Conservation (phyloP, 192 early-diverging fungal species). For the Backusella luteola region DNA sequence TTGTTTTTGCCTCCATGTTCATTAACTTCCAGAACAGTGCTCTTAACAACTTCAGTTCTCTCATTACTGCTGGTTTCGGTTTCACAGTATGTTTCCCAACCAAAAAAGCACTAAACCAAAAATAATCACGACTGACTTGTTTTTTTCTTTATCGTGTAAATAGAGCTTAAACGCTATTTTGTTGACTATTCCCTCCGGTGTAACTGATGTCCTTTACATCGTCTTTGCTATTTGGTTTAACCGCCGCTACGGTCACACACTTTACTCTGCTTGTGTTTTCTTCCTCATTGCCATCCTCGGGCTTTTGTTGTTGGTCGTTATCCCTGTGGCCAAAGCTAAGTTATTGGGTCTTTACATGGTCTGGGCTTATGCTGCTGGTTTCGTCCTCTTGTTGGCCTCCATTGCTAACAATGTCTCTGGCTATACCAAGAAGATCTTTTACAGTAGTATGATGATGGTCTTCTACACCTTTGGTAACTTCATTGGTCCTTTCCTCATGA, state of each 20-base stretch:
- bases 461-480: slow-evolving; percentile 28
- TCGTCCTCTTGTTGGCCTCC: slow-evolving; percentile 9
- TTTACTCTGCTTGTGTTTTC: slow-evolving; percentile 6
- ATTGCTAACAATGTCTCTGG: slow-evolving; percentile 23
- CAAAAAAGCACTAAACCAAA: slow-evolving; percentile 1
- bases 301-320: slow-evolving; percentile 16
- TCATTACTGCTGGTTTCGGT: slow-evolving; percentile 18
- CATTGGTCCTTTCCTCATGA: slow-evolving; percentile 27
- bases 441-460: slow-evolving; percentile 7
- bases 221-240: slow-evolving; percentile 15
- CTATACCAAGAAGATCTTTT: slow-evolving; percentile 31
- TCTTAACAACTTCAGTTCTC: slow-evolving; percentile 2
- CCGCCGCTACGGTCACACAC: slow-evolving; percentile 15
- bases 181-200: slow-evolving; percentile 19
- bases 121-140: neutral
- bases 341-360: slow-evolving; percentile 16
- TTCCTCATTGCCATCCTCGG: slow-evolving; percentile 10
- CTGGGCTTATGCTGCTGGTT: slow-evolving; percentile 19
- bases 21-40: slow-evolving; percentile 21
- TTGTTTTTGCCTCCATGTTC: slow-evolving; percentile 8
- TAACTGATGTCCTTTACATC: slow-evolving; percentile 8
- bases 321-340: slow-evolving; percentile 12
- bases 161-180: slow-evolving; percentile 26
- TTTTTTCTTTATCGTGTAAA: neutral
- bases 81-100: slow-evolving; percentile 6